Conservation (phyloP, 768 basidiomycete species). For the Udeniomyces megalosporus region DNA sequence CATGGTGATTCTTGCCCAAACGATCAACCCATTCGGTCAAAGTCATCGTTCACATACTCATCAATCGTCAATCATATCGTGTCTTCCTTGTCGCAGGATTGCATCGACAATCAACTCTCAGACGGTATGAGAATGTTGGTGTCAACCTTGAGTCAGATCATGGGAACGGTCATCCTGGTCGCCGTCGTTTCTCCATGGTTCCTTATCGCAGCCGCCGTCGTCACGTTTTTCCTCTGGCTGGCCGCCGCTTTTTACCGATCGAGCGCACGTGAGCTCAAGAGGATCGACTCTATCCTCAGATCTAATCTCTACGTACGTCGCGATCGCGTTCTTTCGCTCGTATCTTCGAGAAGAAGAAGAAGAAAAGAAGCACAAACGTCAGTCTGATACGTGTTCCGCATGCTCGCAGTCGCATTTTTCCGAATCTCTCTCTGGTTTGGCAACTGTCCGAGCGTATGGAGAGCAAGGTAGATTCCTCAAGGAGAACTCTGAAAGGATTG, state of each 20-base stretch:
- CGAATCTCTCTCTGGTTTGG: conserved; percentile 68
- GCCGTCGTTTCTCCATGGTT: conserved; percentile 53
- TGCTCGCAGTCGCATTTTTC: conserved; percentile 87
- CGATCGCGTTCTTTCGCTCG: too few species aligned
- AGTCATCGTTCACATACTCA: too few species aligned
- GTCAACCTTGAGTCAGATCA: conserved; percentile 31
- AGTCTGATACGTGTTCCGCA: too few species aligned
- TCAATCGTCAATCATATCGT: too few species aligned
- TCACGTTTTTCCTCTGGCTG: background rate
- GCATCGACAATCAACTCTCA: conserved; percentile 2
- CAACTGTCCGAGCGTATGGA: conserved; percentile 50
- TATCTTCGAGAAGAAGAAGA: too few species aligned
- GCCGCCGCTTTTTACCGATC: conserved; percentile 52
- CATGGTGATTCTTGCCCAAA: conserved; percentile 5
- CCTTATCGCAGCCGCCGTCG: conserved; percentile 49
- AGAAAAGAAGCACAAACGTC: too few species aligned
- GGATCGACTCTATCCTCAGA: conserved; percentile 57
- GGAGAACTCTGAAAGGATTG: conserved; percentile 59
- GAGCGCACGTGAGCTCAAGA: conserved; percentile 69
- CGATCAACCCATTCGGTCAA: background rate
- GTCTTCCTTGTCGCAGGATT: background rate
- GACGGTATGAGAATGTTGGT: conserved; percentile 51
- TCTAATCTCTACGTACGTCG: conserved; percentile 41
- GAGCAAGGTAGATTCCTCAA: conserved; percentile 61
- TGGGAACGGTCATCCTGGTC: conserved; percentile 46